Evolutionary conservation across 768 basidiomycete species (phyloP).

Genomic region (Amanita pseudoporphyria): DNA sequence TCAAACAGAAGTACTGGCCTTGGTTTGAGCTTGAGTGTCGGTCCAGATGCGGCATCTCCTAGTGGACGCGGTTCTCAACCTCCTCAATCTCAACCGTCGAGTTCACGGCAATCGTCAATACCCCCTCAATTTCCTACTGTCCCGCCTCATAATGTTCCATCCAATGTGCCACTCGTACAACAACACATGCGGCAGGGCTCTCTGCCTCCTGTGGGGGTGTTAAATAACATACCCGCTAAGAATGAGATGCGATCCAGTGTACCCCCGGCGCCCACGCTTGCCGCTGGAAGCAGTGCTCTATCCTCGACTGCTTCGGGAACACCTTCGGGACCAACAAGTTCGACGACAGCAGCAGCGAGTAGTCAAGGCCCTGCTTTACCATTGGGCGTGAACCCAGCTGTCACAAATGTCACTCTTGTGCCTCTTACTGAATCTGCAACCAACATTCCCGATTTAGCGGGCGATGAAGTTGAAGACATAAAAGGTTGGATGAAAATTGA

Average conservation of each 20-base stretch:
- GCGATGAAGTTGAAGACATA: constrained; percentile 41
- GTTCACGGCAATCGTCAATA: constrained; percentile 18
- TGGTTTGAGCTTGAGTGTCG: constrained; percentile 17
- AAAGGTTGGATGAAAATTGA: constrained; percentile 60
- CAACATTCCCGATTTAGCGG: constrained; percentile 43
- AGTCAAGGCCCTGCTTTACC: constrained; percentile 33
- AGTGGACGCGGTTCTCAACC: constrained; percentile 8
- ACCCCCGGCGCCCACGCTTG: constrained; percentile 2
- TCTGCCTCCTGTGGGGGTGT: constrained; percentile 1
- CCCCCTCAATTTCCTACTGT: constrained; percentile 13
- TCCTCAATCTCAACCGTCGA: constrained; percentile 16
- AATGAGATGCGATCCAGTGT: constrained; percentile 6
- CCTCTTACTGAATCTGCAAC: constrained; percentile 44
- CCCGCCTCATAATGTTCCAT: constrained; percentile 3
- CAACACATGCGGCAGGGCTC: constrained; percentile 9
- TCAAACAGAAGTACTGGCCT: constrained; percentile 7
- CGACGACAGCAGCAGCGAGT: constrained; percentile 10
- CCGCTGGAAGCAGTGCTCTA: constrained; percentile 7
- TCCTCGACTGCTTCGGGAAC: constrained; percentile 6
- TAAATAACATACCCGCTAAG: constrained; percentile 4
- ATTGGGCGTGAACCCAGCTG: constrained; percentile 38
- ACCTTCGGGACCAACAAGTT: constrained; percentile 7
- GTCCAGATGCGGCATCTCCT: constrained; percentile 10
- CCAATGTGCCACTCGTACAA: constrained; percentile 1
- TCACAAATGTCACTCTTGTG: constrained; percentile 53